A percentile compares a stretch with the other conserved stretches of the same genome.
These are phyloP conservation scores for Amauroascus niger DNA, from an alignment of 2,329 filamentous ascomycete genomes.

Conservation along the genomic window DNA sequence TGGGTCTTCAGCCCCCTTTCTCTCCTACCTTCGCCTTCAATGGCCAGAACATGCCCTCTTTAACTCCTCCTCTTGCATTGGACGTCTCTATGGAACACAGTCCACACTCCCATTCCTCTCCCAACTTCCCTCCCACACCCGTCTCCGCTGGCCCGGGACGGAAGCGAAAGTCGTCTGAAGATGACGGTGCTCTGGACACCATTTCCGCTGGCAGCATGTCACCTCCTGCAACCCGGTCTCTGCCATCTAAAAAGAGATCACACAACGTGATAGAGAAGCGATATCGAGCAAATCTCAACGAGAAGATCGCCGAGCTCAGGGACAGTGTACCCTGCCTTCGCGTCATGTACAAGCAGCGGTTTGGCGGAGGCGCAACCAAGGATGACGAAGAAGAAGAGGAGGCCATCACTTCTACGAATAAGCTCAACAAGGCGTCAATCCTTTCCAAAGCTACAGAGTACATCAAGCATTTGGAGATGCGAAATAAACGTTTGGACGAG, in stretches of 20 bases:
- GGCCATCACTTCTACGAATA: slow-evolving; percentile 77
- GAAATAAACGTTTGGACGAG: slow-evolving; percentile 69
- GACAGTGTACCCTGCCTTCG: slow-evolving; percentile 87
- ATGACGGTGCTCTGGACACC: slow-evolving; percentile 26
- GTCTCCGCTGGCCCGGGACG: slow-evolving; percentile 10
- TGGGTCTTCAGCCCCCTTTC: slow-evolving; percentile 2
- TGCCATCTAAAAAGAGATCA: slow-evolving; percentile 76
- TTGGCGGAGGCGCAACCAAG: slow-evolving; percentile 43
- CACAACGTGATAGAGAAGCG: slow-evolving; percentile 98
- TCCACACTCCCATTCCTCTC: background rate
- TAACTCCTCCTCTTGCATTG: slow-evolving; percentile 1
- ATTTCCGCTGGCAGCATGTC: slow-evolving; percentile 49
- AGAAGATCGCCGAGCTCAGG: slow-evolving; percentile 86
- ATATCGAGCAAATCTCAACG: slow-evolving; percentile 91
- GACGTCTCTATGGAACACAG: slow-evolving; percentile 5
- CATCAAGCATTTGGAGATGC: slow-evolving; percentile 84
- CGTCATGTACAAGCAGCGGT: slow-evolving; percentile 59
- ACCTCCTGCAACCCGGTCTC: slow-evolving; percentile 37
- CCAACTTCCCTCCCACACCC: slow-evolving; percentile 10
- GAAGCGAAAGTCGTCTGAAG: slow-evolving; percentile 13
- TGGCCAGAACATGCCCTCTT: slow-evolving; percentile 1
- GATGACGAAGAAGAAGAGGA: slow-evolving; percentile 72
- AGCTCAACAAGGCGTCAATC: slow-evolving; percentile 95
- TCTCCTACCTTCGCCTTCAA: slow-evolving; percentile 10
- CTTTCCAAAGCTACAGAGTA: slow-evolving; percentile 94